phyloP scores from a whole-genome alignment of 2,329 filamentous ascomycete species.

The Arthroderma uncinatum region DNA sequence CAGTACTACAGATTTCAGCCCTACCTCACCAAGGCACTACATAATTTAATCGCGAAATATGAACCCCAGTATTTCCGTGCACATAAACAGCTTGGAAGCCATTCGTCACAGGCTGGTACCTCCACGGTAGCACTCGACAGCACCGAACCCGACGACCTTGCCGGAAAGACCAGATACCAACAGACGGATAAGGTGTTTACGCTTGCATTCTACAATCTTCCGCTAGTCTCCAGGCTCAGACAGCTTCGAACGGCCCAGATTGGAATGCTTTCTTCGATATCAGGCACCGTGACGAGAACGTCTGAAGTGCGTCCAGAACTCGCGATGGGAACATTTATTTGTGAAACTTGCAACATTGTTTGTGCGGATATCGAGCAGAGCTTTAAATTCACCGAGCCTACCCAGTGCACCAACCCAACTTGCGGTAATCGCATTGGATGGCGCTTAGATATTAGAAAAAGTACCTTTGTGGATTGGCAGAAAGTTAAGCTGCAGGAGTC shows the following conservation, averaged over 20 bases:
- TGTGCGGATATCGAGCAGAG: constrained; percentile 92
- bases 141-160: constrained; percentile 42
- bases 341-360: constrained; percentile 73
- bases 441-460: constrained; percentile 92
- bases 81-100: constrained; percentile 69
- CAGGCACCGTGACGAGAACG: constrained; percentile 89
- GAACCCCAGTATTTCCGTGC: constrained; percentile 89
- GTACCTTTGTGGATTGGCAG: constrained; percentile 98
- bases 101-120: constrained; percentile 57
- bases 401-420: constrained; percentile 77
- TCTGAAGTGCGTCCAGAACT: constrained; percentile 94
- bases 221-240: constrained; percentile 73
- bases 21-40: constrained; percentile 75
- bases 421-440: constrained; percentile 88
- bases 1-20: constrained; percentile 94
- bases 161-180: constrained; percentile 72
- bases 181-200: constrained; percentile 95
- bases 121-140: constrained; percentile 49
- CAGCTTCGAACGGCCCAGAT: constrained; percentile 81
- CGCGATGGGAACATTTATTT: constrained; percentile 82
- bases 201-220: constrained; percentile 85
- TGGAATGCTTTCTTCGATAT: constrained; percentile 87
- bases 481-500: constrained; percentile 98
- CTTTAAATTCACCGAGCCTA: constrained; percentile 93
- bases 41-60: constrained; percentile 89